A percentile compares a stretch with the other conserved stretches of the same genome.
These are phyloP conservation scores for Leptosphaerulina australis DNA, from an alignment of 2,329 filamentous ascomycete species.

Conservation along the genomic window DNA sequence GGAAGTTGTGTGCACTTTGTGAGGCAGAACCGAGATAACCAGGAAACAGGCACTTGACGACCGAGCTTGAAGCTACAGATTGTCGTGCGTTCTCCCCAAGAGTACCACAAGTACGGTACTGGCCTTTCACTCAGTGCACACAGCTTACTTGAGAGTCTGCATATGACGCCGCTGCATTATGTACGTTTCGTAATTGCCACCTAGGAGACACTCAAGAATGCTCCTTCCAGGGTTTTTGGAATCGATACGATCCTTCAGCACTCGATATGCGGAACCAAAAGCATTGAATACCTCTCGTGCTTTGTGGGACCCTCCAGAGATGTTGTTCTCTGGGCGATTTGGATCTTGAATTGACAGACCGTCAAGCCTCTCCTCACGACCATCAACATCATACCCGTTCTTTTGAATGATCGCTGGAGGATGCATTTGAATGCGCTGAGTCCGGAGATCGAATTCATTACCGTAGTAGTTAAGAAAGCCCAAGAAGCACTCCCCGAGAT, in stretches of 20 bases:
- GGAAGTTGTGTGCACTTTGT: constrained; percentile 9
- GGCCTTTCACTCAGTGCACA: constrained; percentile 17
- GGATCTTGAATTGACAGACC: constrained; percentile 91
- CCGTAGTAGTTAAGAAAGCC: constrained; percentile 92
- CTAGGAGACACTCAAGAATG: constrained; percentile 74
- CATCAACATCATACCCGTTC: constrained; percentile 36
- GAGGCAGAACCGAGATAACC: background rate
- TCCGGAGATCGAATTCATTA: constrained; percentile 73
- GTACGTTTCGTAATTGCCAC: constrained; percentile 80
- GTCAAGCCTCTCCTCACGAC: constrained; percentile 49
- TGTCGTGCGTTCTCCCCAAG: background rate
- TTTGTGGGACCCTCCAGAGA: constrained; percentile 82
- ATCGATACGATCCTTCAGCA: constrained; percentile 46
- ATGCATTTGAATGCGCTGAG: constrained; percentile 72
- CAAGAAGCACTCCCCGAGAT: constrained; percentile 81
- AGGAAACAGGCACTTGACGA: background rate
- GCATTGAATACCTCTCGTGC: constrained; percentile 69
- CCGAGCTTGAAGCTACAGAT: background rate
- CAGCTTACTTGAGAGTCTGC: constrained; percentile 38
- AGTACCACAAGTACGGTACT: constrained; percentile 1
- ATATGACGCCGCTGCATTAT: constrained; percentile 70
- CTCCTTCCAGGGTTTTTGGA: constrained; percentile 49
- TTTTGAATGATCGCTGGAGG: constrained; percentile 79
- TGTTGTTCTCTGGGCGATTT: constrained; percentile 83
- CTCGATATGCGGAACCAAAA: constrained; percentile 62